Evolutionary conservation across 805 yeast genomes (phyloP).

Genomic region (Candida dendrica): DNA sequence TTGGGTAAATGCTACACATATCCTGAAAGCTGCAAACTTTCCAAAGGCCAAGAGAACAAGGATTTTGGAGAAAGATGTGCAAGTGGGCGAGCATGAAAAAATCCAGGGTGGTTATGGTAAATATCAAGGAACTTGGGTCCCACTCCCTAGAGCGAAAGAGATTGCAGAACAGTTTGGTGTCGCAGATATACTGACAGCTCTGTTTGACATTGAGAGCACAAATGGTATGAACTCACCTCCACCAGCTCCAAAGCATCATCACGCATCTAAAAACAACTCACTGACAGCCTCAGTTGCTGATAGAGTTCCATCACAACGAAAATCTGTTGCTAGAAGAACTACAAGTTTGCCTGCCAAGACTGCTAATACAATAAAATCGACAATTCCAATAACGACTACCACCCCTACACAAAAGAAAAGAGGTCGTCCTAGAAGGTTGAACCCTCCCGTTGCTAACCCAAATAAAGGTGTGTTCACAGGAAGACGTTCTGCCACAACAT

Average conservation of each 20-base stretch:
- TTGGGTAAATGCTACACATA: conserved; percentile 90
- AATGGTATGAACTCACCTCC: conserved; percentile 49
- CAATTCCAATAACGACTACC: background rate
- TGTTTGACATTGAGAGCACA: conserved; percentile 52
- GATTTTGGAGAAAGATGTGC: conserved; percentile 69
- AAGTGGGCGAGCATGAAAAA: conserved; percentile 60
- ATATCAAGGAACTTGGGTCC: conserved; percentile 85
- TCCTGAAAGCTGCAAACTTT: conserved; percentile 68
- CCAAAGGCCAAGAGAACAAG: conserved; percentile 77
- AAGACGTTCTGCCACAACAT: conserved; percentile 1
- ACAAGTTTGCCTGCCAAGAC: conserved; percentile 16
- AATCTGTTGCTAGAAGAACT: conserved; percentile 16
- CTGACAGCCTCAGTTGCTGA: conserved; percentile 2
- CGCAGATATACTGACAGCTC: conserved; percentile 49
- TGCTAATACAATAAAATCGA: background rate
- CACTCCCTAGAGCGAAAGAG: conserved; percentile 59
- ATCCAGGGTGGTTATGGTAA: conserved; percentile 83
- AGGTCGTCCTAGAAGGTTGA: conserved; percentile 19
- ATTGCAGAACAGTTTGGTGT: conserved; percentile 65
- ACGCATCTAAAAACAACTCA: conserved; percentile 37
- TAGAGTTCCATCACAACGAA: conserved; percentile 9
- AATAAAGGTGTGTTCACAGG: conserved; percentile 19
- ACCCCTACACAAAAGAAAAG: conserved; percentile 14
- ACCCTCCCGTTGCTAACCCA: conserved; percentile 11
- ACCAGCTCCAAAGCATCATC: conserved; percentile 59